These are phyloP conservation scores for Panicum hallii DNA, from an alignment of 202 grass and related monocot species.

Conservation along the genomic window DNA sequence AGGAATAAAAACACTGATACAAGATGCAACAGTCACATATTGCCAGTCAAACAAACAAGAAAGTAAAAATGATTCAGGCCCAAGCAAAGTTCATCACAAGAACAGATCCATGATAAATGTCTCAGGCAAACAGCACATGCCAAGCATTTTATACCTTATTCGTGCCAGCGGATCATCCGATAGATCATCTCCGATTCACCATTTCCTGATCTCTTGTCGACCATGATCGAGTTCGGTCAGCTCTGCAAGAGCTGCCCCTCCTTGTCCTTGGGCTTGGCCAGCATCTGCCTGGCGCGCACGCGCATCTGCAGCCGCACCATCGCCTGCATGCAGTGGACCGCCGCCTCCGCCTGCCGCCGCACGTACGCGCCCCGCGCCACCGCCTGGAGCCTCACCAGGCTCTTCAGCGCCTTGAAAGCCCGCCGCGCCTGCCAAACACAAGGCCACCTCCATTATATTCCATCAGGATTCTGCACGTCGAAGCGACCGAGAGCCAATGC, in stretches of 20 bases:
- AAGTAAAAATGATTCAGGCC: constrained; percentile 13
- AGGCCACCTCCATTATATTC: not conserved
- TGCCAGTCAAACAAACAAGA: not conserved
- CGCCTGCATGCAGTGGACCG: constrained; percentile 86
- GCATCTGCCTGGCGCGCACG: constrained; percentile 68
- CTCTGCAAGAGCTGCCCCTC: constrained; percentile 52
- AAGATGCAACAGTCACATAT: constrained; percentile 16
- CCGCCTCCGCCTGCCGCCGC: constrained; percentile 79
- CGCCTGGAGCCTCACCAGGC: constrained; percentile 91
- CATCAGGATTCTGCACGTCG: not conserved
- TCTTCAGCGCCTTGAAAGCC: constrained; percentile 80
- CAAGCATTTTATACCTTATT: constrained; percentile 3
- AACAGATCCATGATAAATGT: not conserved
- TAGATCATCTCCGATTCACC: not conserved
- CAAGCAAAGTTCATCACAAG: not conserved
- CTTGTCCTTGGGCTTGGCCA: constrained; percentile 40
- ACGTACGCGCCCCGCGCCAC: constrained; percentile 83
- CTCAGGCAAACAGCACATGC: not conserved
- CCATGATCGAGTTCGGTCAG: not conserved
- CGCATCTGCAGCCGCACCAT: constrained; percentile 82
- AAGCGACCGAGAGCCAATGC: not conserved
- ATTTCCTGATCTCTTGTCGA: not conserved
- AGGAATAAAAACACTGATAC: not conserved
- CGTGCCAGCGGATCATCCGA: not conserved
- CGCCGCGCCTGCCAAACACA: constrained; percentile 65